These are phyloP conservation scores for Auxenochlorella protothecoides DNA, from an alignment of 139 green algal genomes.

Conservation along the genomic window DNA sequence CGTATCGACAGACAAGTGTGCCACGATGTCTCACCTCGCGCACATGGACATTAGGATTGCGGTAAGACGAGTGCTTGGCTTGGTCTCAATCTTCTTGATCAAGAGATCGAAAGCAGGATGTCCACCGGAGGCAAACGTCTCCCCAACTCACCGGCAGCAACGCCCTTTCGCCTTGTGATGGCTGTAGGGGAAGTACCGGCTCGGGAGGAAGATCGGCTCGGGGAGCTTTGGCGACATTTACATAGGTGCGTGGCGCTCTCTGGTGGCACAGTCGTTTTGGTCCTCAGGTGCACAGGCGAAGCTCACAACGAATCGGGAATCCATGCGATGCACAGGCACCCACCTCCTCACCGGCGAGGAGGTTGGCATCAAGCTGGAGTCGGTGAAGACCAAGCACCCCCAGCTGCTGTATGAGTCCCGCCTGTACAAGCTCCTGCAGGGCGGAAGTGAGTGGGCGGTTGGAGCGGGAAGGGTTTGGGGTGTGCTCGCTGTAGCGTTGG, in stretches of 20 bases:
- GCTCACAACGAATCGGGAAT: too few species aligned
- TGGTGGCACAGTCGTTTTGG: too few species aligned
- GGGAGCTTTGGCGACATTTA: constrained; percentile 86
- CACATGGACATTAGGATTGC: constrained; percentile 23
- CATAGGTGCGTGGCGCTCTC: constrained; percentile 41
- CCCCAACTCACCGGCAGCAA: background rate
- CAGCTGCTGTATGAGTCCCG: constrained; percentile 94
- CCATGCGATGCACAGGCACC: constrained; percentile 54
- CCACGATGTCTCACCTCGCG: too few species aligned
- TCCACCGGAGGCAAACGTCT: too few species aligned
- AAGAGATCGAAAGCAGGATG: too few species aligned
- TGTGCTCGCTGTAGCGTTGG: too few species aligned
- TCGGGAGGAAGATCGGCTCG: constrained; percentile 64
- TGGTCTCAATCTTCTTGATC: background rate
- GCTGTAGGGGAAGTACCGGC: constrained; percentile 49
- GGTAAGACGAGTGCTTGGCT: background rate
- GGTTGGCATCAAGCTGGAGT: constrained; percentile 98
- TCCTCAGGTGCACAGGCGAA: too few species aligned
- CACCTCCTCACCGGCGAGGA: constrained; percentile 97
- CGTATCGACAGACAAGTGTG: too few species aligned
- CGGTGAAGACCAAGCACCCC: constrained; percentile 76
- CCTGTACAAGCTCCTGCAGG: constrained; percentile 91
- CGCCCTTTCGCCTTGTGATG: background rate
- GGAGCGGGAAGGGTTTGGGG: too few species aligned
- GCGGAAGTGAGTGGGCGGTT: constrained; percentile 55